phyloP scores from a whole-genome alignment of 1,284 basidiomycete genomes.

The Microbotryum intermedium region DNA sequence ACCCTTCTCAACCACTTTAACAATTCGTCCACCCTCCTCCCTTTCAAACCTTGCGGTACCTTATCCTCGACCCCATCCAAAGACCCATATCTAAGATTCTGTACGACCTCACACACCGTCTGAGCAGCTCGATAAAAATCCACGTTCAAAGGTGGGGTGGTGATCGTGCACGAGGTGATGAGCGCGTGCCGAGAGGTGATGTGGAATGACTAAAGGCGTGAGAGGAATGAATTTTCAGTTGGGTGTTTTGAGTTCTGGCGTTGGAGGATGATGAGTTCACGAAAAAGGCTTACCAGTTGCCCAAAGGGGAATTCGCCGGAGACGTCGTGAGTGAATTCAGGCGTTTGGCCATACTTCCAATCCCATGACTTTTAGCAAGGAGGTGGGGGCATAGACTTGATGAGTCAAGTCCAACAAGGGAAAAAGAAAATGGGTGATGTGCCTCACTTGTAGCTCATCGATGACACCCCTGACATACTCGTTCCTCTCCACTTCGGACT shows the following conservation, averaged over 20 bases:
- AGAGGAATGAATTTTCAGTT: background rate
- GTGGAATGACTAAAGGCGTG: slow-evolving; percentile 36
- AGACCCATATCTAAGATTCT: slow-evolving; percentile 26
- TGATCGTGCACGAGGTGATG: slow-evolving; percentile 37
- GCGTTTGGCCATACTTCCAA: slow-evolving; percentile 90
- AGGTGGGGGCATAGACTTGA: background rate
- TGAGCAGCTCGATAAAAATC: slow-evolving; percentile 5
- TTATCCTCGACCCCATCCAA: slow-evolving; percentile 7
- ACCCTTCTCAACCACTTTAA: slow-evolving; percentile 10
- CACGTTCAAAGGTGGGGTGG: background rate
- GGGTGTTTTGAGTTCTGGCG: too few relatives aligned
- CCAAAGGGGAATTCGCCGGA: slow-evolving; percentile 25
- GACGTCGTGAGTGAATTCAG: slow-evolving; percentile 61
- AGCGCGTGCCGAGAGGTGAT: slow-evolving; percentile 44
- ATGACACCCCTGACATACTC: slow-evolving; percentile 54
- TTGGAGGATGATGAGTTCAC: background rate
- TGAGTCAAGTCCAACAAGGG: slow-evolving; percentile 1
- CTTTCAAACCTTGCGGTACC: background rate
- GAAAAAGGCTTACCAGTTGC: slow-evolving; percentile 6
- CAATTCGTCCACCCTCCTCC: background rate
- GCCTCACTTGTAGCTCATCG: slow-evolving; percentile 57
- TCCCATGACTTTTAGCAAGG: slow-evolving; percentile 62
- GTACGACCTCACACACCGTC: slow-evolving; percentile 9
- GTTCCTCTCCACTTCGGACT: slow-evolving; percentile 47
- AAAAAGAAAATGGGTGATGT: background rate